A percentile compares a stretch with the other conserved stretches of the same genome.
Conservation (phyloP, 2,329 filamentous ascomycete genomes). For the Metarhizium sp. region DNA sequence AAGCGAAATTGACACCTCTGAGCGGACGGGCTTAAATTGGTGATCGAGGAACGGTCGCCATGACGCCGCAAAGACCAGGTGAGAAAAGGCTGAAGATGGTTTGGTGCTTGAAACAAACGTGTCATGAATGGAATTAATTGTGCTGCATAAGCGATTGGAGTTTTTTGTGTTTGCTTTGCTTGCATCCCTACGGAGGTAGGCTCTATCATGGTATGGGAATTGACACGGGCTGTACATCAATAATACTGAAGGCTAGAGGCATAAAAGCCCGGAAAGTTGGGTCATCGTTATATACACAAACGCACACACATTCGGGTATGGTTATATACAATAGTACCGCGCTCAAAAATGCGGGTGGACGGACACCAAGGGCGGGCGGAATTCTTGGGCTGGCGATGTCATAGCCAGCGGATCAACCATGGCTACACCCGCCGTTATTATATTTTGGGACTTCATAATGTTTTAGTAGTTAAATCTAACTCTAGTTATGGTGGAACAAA, state of each 20-base stretch:
- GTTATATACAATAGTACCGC: neutral
- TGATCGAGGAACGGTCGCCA: neutral
- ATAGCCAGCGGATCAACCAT: neutral
- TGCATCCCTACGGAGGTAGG: slow-evolving; percentile 11
- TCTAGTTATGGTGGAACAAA: neutral
- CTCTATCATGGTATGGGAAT: slow-evolving; percentile 3
- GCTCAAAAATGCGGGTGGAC: neutral
- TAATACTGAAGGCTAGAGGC: neutral
- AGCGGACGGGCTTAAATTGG: slow-evolving; percentile 6
- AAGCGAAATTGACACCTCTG: slow-evolving; percentile 48
- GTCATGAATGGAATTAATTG: slow-evolving; percentile 1
- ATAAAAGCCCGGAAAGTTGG: neutral
- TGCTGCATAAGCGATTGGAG: slow-evolving; percentile 29
- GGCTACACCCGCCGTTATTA: neutral
- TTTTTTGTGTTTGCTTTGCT: slow-evolving; percentile 18
- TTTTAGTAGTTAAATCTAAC: slow-evolving; percentile 6
- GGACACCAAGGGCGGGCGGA: neutral
- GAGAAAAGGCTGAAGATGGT: neutral
- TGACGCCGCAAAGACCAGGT: neutral
- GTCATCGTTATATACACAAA: neutral
- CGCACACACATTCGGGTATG: neutral
- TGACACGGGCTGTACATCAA: neutral
- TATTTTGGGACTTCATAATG: slow-evolving; percentile 3
- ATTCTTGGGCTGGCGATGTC: neutral
- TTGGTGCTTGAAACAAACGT: neutral